Evolutionary conservation across 192 early-diverging fungal species (phyloP).

Genomic region (Irineochytrium annulatum): DNA sequence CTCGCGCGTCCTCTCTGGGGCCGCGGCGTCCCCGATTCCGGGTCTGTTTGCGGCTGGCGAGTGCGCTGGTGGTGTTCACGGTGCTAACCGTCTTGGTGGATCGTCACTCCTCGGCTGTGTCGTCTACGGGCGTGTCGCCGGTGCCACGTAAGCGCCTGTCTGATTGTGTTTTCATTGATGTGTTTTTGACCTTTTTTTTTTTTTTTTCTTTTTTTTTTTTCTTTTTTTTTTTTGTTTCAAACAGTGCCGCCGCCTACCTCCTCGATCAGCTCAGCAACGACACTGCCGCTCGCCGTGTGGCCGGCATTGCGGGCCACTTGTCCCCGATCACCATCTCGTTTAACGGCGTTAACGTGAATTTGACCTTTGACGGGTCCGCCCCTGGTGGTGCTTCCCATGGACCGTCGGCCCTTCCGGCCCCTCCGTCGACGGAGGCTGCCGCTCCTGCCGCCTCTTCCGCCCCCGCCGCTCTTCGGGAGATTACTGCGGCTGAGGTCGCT

Average conservation of each 20-base stretch:
- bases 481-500: slow-evolving; percentile 71
- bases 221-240: neutral
- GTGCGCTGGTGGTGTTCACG: slow-evolving; percentile 38
- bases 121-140: slow-evolving; percentile 38
- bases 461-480: slow-evolving; percentile 35
- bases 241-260: slow-evolving; percentile 57
- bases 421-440: slow-evolving; percentile 21
- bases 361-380: slow-evolving; percentile 52
- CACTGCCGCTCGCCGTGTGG: slow-evolving; percentile 59
- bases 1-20: slow-evolving; percentile 2
- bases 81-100: slow-evolving; percentile 38
- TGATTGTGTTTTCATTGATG: too few relatives aligned
- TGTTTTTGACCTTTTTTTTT: slow-evolving; percentile 6
- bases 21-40: slow-evolving; percentile 3
- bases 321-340: slow-evolving; percentile 48
- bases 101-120: slow-evolving; percentile 45
- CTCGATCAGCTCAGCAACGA: slow-evolving; percentile 52
- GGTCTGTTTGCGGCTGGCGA: slow-evolving; percentile 40
- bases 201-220: neutral
- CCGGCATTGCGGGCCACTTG: slow-evolving; percentile 60
- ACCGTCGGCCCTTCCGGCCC: slow-evolving; percentile 20
- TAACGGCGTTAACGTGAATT: slow-evolving; percentile 59
- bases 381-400: slow-evolving; percentile 16
- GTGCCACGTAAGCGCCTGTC: too few relatives aligned
- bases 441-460: slow-evolving; percentile 37